A percentile compares a stretch with the other conserved stretches of the same genome.
Evolutionary conservation across 768 basidiomycete species (phyloP).

Genomic region (Panaeolus cyanescens): DNA sequence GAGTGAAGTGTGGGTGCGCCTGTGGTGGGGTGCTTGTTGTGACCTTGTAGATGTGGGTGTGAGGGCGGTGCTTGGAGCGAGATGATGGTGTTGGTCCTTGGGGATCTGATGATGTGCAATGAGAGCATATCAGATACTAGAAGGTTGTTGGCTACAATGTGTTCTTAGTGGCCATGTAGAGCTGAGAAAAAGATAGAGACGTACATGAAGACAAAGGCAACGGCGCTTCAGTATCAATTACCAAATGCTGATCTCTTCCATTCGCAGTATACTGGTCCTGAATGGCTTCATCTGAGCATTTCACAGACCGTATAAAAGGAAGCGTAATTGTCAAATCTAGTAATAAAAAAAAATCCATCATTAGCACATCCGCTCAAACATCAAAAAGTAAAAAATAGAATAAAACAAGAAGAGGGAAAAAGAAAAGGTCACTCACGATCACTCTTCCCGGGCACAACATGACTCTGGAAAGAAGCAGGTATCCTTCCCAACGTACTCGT

Average conservation of each 20-base stretch:
- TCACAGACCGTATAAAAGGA: slow-evolving; percentile 48
- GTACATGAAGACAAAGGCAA: slow-evolving; percentile 41
- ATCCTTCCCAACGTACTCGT: slow-evolving; percentile 64
- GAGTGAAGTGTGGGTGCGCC: slow-evolving; percentile 34
- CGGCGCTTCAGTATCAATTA: slow-evolving; percentile 57
- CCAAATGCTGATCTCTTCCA: slow-evolving; percentile 17
- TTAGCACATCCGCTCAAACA: background rate
- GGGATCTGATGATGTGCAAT: slow-evolving; percentile 53
- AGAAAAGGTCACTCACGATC: slow-evolving; percentile 37
- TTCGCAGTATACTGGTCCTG: background rate
- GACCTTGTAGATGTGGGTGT: background rate
- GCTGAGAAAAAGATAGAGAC: slow-evolving; percentile 2
- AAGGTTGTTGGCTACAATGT: slow-evolving; percentile 26
- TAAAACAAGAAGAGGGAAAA: background rate
- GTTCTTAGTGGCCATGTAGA: background rate
- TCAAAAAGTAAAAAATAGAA: too few species aligned
- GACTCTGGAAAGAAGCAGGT: slow-evolving; percentile 58
- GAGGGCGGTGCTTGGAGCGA: slow-evolving; percentile 39
- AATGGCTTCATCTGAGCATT: slow-evolving; percentile 19
- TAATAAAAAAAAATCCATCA: background rate
- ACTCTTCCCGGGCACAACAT: slow-evolving; percentile 27
- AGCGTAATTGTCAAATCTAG: slow-evolving; percentile 61
- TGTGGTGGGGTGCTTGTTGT: slow-evolving; percentile 34
- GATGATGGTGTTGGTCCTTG: slow-evolving; percentile 39
- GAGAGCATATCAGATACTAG: slow-evolving; percentile 52